Base-by-base conservation (phyloP, 345 rosid species). In the Ailanthus altissimus region DNA sequence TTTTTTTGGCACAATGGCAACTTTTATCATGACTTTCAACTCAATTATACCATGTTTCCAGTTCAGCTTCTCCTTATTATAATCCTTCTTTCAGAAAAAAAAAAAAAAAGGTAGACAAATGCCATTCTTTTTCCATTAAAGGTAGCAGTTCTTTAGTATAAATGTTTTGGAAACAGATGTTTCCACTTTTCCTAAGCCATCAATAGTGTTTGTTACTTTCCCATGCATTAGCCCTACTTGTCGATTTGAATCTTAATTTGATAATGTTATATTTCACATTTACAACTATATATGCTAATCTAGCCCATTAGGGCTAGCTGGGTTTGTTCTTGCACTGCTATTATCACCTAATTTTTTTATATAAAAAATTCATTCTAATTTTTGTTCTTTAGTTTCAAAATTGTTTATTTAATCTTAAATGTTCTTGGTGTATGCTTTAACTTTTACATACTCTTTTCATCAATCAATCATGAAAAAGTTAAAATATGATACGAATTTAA, bases 21-120 rank as follows among this genome's bases (percentile, higher is more conserved):
- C 63, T 54, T 54, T 53, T 3, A 36, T 36, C 74, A 54, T 68
- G n/a, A 47, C 72, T 43, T 47, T 67, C 40, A 46, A 47, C 72
- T 46, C 53, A 47, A 46, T 47, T 15, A 69, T 23, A 11, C 70
- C 51, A 43, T 47, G 40, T 25, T 25, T 67, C 72, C 56, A 67
- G 54, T 67, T 67, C 54, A 56, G n/a, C 60, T 56, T n/a, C 21
- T 11, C 60, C 60, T 56, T n/a, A 49, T 67, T 13, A 26, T 26
- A 47, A 26, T 25, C 72, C 72, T 49, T 0, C 51, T 68, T 47
- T 66, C 32, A 43, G 38, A n/a, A 43, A 8, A 18, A 21, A 8
- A 43, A 3, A n/a, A 43, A 8, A 18, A 21, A 8, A 43, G 46
- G 40, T 25, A 13, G 47, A 47, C 40, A 25, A n/a, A 68, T 25